A percentile compares a stretch with the other conserved stretches of the same genome.
Evolutionary conservation across 2,329 filamentous ascomycete genomes (phyloP).

Genomic region (Chaetomiaceae sp.): DNA sequence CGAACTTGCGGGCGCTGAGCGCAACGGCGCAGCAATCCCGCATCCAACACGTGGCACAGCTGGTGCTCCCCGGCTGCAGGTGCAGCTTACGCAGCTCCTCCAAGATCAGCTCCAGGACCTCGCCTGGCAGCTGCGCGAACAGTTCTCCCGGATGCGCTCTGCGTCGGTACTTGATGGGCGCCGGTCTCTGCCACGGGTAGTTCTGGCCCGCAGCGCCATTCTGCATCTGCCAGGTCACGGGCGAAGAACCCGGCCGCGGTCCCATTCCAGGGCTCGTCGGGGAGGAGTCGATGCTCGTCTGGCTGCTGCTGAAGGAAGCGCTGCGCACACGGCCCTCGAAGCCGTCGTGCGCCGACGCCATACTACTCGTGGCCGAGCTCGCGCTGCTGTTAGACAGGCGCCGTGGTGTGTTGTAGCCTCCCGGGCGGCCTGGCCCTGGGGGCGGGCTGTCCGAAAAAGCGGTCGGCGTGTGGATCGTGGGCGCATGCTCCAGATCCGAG

Average conservation of each 20-base stretch:
- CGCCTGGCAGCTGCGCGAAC: conserved; percentile 52
- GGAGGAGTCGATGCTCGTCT: conserved; percentile 28
- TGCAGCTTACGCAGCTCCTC: conserved; percentile 49
- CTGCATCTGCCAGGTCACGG: conserved; percentile 20
- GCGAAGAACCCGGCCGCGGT: not conserved
- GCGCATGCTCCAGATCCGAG: conserved; percentile 5
- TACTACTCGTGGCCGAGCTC: conserved; percentile 30
- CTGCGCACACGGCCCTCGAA: conserved; percentile 31
- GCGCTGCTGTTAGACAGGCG: conserved; percentile 28
- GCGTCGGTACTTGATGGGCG: conserved; percentile 32
- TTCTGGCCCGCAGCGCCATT: conserved; percentile 12
- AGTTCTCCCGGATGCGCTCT: conserved; percentile 44
- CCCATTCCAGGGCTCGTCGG: conserved; percentile 8
- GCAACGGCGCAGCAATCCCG: conserved; percentile 52
- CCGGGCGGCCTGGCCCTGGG: conserved; percentile 11
- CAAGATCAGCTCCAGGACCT: conserved; percentile 54
- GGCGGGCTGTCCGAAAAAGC: conserved; percentile 12
- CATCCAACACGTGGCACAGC: conserved; percentile 63
- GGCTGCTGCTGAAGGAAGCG: conserved; percentile 28
- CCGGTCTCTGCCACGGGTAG: conserved; percentile 30
- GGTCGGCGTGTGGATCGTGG: conserved; percentile 14
- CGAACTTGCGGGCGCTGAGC: conserved; percentile 47
- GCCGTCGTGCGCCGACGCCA: conserved; percentile 23
- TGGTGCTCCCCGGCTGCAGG: conserved; percentile 41
- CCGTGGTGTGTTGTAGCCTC: conserved; percentile 23